Percentiles rank a stretch among this genome's conserved stretches.
phyloP scores from a whole-genome alignment of 2,329 filamentous ascomycete species.

The Aspergillus persii region DNA sequence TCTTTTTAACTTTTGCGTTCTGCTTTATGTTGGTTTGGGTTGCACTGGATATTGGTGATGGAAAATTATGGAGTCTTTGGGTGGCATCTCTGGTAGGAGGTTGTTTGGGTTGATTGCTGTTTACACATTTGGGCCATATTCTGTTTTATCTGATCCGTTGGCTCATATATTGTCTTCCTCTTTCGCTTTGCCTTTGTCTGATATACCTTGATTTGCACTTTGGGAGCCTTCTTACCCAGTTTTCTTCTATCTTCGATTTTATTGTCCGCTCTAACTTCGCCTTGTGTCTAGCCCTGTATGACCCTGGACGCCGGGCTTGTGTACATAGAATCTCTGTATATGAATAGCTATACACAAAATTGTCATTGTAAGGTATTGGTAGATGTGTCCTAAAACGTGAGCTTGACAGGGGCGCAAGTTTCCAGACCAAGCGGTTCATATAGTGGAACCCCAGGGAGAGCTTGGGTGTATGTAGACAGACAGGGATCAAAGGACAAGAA shows the following conservation, averaged over 20 bases:
- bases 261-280: not conserved
- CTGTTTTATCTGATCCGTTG: not conserved
- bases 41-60: slow-evolving; percentile 10
- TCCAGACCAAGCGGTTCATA: too few species aligned
- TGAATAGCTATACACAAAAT: not conserved
- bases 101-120: slow-evolving; percentile 2
- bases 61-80: slow-evolving; percentile 17
- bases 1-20: slow-evolving; percentile 5
- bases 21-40: slow-evolving; percentile 4
- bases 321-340: not conserved
- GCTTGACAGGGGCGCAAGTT: too few species aligned
- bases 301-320: not conserved
- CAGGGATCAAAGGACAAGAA: too few species aligned
- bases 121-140: not conserved
- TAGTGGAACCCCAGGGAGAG: too few species aligned
- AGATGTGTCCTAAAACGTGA: too few species aligned
- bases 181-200: not conserved
- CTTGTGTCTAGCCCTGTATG: not conserved
- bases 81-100: not conserved
- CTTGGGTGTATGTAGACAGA: too few species aligned
- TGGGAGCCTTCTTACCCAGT: not conserved
- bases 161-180: not conserved
- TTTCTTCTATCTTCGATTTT: not conserved
- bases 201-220: not conserved
- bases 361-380: too few species aligned